These are phyloP conservation scores for Dujonia santamariae DNA, from an alignment of 1,139 yeast species.

Conservation along the genomic window DNA sequence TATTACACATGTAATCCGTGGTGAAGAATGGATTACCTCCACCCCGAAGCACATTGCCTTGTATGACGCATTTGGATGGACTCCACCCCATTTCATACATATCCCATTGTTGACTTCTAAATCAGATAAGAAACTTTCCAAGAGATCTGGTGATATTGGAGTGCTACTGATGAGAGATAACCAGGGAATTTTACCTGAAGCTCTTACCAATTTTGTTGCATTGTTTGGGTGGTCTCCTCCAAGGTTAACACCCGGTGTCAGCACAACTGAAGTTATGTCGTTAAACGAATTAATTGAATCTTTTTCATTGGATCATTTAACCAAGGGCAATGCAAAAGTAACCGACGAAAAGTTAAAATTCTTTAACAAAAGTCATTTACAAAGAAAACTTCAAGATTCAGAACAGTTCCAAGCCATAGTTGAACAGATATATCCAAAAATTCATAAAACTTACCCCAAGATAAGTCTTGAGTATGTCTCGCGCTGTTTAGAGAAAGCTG, in stretches of 20 bases:
- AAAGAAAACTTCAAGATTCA: slow-evolving; percentile 32
- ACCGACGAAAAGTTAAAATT: slow-evolving; percentile 69
- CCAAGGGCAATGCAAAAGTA: slow-evolving; percentile 93
- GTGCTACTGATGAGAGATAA: slow-evolving; percentile 50
- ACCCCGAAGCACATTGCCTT: slow-evolving; percentile 92
- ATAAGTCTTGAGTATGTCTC: slow-evolving; percentile 16
- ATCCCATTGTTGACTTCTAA: slow-evolving; percentile 80
- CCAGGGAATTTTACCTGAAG: slow-evolving; percentile 80
- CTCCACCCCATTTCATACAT: slow-evolving; percentile 78
- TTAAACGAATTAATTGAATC: slow-evolving; percentile 48
- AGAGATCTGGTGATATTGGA: slow-evolving; percentile 80
- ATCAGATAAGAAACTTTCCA: slow-evolving; percentile 78
- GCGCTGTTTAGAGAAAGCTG: slow-evolving; percentile 26
- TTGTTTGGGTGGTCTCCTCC: slow-evolving; percentile 94
- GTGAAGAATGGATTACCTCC: slow-evolving; percentile 97
- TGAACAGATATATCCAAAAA: slow-evolving; percentile 22
- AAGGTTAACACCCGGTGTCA: slow-evolving; percentile 47
- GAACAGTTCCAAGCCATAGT: slow-evolving; percentile 29
- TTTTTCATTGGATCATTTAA: slow-evolving; percentile 64
- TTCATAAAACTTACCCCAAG: not conserved
- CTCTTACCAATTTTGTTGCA: slow-evolving; percentile 82
- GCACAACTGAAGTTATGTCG: slow-evolving; percentile 57
- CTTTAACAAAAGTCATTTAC: slow-evolving; percentile 71
- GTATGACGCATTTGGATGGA: slow-evolving; percentile 86
- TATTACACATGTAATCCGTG: slow-evolving; percentile 91